phyloP scores from a whole-genome alignment of 2,329 filamentous ascomycete genomes.

The Diaporthe citriasiana region DNA sequence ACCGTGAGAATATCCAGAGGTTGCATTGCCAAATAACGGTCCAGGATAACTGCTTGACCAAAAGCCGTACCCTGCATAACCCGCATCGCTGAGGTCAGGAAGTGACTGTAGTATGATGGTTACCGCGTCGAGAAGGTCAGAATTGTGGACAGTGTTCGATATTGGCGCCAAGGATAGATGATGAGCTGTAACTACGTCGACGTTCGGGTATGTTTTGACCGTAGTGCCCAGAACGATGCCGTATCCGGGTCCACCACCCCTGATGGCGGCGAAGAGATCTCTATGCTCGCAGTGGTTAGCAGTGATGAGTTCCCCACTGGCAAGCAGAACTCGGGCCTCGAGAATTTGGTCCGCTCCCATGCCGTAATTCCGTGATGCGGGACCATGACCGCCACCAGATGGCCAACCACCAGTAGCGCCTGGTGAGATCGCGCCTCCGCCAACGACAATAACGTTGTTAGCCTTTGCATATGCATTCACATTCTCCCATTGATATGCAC shows the following conservation, averaged over 20 bases:
- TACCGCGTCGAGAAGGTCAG: conserved; percentile 1
- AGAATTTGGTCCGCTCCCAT: conserved; percentile 64
- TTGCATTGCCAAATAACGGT: background rate
- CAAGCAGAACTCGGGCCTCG: conserved; percentile 62
- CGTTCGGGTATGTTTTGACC: background rate
- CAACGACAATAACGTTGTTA: background rate
- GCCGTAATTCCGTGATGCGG: conserved; percentile 59
- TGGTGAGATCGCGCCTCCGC: conserved; percentile 50
- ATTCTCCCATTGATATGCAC: conserved; percentile 5
- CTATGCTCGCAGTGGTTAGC: conserved; percentile 57
- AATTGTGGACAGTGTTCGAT: background rate
- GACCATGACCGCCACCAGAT: conserved; percentile 63
- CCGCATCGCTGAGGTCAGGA: conserved; percentile 6
- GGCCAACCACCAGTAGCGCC: conserved; percentile 55
- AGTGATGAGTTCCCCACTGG: conserved; percentile 58
- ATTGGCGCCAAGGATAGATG: conserved; percentile 3
- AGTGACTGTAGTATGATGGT: background rate
- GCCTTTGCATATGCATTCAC: conserved; percentile 11
- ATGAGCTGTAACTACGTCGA: conserved; percentile 9
- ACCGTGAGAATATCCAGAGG: conserved; percentile 8
- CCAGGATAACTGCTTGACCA: background rate
- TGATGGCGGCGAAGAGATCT: conserved; percentile 66
- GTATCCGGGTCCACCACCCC: conserved; percentile 61
- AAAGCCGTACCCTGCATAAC: background rate
- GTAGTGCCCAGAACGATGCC: conserved; percentile 54